Percentiles rank a stretch among this genome's conserved stretches.
These are phyloP conservation scores for Solanum pimpinellifolium DNA, from an alignment of 257 asterid species.

Conservation along the genomic window DNA sequence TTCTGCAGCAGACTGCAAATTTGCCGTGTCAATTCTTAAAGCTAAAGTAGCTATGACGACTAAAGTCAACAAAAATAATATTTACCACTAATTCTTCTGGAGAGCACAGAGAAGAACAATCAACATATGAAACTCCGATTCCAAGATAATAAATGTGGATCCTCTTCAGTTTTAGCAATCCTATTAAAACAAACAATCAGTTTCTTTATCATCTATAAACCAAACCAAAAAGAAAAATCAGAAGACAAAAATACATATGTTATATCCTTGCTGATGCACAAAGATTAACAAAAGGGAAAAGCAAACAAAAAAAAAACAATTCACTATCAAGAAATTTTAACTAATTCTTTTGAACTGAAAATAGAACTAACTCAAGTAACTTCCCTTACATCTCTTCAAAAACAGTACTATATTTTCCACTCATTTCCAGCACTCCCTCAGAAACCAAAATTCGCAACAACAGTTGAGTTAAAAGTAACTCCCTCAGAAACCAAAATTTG, in stretches of 20 bases:
- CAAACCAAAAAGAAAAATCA: not conserved
- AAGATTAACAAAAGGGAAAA: not conserved
- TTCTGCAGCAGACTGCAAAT: slow-evolving; percentile 1
- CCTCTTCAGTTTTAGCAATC: not conserved
- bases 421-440: not conserved
- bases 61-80: not conserved
- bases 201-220: not conserved
- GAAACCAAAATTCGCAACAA: not conserved
- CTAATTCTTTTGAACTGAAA: not conserved
- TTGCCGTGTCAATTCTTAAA: not conserved
- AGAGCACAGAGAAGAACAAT: not conserved
- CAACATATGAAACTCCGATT: not conserved
- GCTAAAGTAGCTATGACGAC: not conserved
- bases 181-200: not conserved
- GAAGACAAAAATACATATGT: not conserved
- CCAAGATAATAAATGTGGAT: not conserved
- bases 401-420: not conserved
- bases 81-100: not conserved
- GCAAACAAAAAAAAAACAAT: not conserved
- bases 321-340: not conserved
- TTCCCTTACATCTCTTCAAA: not conserved
- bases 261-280: not conserved
- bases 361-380: not conserved
- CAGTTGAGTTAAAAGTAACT: not conserved
- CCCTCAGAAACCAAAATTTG: not conserved